Percentiles rank a stretch among this genome's conserved stretches.
These are phyloP conservation scores for Xerocomellus dryophilus DNA, from an alignment of 768 basidiomycete species.

Conservation along the genomic window DNA sequence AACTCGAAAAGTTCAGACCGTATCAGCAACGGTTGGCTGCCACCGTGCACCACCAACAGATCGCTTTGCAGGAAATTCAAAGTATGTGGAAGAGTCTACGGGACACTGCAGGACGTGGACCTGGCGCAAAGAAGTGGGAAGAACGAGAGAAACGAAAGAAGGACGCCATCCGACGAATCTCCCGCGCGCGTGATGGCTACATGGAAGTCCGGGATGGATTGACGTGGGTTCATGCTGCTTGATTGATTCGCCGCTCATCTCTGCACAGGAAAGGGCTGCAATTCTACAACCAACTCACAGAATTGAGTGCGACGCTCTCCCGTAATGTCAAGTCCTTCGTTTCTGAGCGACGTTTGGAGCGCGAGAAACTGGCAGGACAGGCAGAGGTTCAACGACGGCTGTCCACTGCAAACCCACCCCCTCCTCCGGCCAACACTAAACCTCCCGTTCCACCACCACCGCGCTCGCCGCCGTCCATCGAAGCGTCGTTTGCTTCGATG, in stretches of 20 bases:
- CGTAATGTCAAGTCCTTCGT: constrained; percentile 62
- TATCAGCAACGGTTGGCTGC: constrained; percentile 80
- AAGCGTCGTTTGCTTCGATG: constrained; percentile 57
- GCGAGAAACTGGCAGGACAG: constrained; percentile 63
- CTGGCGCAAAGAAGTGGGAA: constrained; percentile 76
- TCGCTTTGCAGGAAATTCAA: constrained; percentile 69
- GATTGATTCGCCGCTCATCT: not conserved
- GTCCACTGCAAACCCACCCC: constrained; percentile 38
- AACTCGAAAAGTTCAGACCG: constrained; percentile 93
- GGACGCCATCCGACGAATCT: constrained; percentile 69
- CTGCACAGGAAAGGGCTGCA: constrained; percentile 73
- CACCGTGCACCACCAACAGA: constrained; percentile 75
- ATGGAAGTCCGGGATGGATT: constrained; percentile 84
- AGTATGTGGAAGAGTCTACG: constrained; percentile 71
- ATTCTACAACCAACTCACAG: constrained; percentile 81
- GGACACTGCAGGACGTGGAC: constrained; percentile 70
- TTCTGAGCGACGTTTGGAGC: constrained; percentile 60
- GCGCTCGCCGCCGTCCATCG: constrained; percentile 39
- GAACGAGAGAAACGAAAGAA: constrained; percentile 78
- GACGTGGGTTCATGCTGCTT: constrained; percentile 49
- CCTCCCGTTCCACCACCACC: constrained; percentile 48
- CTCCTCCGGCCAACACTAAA: constrained; percentile 46
- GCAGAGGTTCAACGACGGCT: constrained; percentile 72
- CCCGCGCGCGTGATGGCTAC: constrained; percentile 76
- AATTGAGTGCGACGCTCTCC: constrained; percentile 56